Percentiles rank a stretch among this genome's conserved stretches.
These are phyloP conservation scores for Beta vulgaris DNA, from an alignment of 148 eudicot species.

Conservation along the genomic window DNA sequence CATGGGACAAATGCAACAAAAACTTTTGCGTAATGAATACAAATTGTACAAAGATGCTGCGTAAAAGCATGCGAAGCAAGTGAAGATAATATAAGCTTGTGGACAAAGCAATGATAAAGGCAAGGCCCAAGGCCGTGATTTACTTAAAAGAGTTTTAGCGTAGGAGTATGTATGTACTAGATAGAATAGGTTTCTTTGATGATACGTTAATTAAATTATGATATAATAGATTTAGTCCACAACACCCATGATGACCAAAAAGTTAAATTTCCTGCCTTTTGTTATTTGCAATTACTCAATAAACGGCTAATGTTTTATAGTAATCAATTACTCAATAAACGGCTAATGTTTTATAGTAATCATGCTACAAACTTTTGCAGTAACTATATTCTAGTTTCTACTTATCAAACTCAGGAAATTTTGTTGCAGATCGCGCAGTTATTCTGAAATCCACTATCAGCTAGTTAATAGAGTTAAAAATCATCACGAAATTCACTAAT, in stretches of 20 bases:
- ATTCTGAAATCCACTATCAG: too few relatives aligned
- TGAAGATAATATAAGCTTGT: conserved; percentile 16
- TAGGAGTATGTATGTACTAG: too few relatives aligned
- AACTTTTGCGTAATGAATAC: background rate
- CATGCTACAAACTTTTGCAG: background rate
- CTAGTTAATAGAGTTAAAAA: too few relatives aligned
- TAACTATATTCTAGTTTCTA: background rate
- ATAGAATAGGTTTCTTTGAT: too few relatives aligned
- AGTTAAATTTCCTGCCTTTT: background rate
- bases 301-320: background rate
- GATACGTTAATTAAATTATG: too few relatives aligned
- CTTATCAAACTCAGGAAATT: background rate
- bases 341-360: background rate
- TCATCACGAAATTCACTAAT: too few relatives aligned
- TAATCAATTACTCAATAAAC: background rate
- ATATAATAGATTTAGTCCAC: background rate
- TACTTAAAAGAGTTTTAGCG: background rate
- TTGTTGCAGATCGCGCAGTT: too few relatives aligned
- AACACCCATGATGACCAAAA: background rate
- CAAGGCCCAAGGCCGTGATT: conserved; percentile 5
- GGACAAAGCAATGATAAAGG: conserved; percentile 14
- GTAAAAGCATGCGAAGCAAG: conserved; percentile 19
- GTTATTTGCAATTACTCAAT: background rate
- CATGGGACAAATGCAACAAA: too few relatives aligned
- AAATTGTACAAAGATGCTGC: background rate